A percentile compares a stretch with the other conserved stretches of the same genome.
Conservation (phyloP, 331 rosid species). For the Malus hybrid region DNA sequence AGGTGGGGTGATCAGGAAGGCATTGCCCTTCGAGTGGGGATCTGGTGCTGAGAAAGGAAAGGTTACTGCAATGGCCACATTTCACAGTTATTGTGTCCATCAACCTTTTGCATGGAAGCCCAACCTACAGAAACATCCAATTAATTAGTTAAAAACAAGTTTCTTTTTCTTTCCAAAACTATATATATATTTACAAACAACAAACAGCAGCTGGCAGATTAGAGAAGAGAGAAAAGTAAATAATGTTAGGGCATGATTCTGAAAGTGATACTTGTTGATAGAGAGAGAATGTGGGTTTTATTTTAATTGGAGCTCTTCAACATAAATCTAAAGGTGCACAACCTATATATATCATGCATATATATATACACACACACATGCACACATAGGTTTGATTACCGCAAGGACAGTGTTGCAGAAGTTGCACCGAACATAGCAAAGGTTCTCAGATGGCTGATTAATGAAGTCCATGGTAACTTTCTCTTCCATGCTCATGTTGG, state of each 20-base stretch:
- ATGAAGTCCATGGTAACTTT: constrained; percentile 62
- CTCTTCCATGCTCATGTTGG: constrained; percentile 53
- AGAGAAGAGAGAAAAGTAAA: not conserved
- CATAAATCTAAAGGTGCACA: not conserved
- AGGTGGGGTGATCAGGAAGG: constrained; percentile 49
- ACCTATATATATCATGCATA: not conserved
- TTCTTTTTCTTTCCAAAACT: not conserved
- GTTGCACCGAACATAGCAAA: constrained; percentile 96
- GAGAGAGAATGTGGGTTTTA: not conserved
- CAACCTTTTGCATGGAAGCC: constrained; percentile 83
- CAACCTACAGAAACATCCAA: constrained; percentile 47
- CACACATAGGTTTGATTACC: constrained; percentile 21
- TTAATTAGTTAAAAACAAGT: not conserved
- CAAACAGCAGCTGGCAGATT: not conserved
- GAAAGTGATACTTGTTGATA: not conserved
- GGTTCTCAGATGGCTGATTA: constrained; percentile 67
- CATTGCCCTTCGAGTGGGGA: constrained; percentile 44
- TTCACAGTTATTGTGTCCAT: constrained; percentile 95
- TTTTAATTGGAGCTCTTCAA: not conserved
- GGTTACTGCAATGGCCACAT: constrained; percentile 97
- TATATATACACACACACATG: no score
- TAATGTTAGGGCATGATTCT: not conserved
- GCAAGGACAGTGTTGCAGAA: constrained; percentile 97
- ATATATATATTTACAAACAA: not conserved
- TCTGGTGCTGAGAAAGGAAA: constrained; percentile 80